These are phyloP conservation scores for Piper longum DNA, from an alignment of 164 flowering plant species.

Conservation along the genomic window DNA sequence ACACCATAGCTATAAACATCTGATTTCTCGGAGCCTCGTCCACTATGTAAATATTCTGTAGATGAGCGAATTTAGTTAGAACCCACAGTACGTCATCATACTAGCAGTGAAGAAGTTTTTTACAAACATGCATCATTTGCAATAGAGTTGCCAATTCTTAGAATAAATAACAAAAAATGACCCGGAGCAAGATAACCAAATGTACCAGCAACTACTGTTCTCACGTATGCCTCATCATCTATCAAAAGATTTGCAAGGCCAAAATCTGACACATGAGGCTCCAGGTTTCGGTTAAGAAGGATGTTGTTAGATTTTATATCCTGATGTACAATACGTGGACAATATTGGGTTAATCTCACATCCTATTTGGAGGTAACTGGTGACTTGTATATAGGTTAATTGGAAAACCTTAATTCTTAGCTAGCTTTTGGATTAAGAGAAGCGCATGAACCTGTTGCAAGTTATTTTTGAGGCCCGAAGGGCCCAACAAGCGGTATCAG, in stretches of 20 bases:
- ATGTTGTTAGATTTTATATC: conserved; percentile 96
- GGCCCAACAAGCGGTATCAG: too few relatives aligned
- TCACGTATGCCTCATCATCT: conserved; percentile 87
- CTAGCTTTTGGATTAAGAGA: too few relatives aligned
- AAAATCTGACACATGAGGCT: conserved; percentile 89
- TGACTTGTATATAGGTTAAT: too few relatives aligned
- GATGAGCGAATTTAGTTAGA: too few relatives aligned
- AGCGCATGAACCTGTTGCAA: too few relatives aligned
- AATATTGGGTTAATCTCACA: too few relatives aligned
- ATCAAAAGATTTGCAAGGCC: conserved; percentile 93
- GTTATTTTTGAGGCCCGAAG: too few relatives aligned
- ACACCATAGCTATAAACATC: conserved; percentile 98
- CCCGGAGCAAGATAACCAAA: conserved; percentile 97
- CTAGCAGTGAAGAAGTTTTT: background rate
- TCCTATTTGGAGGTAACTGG: too few relatives aligned
- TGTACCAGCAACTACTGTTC: conserved; percentile 95
- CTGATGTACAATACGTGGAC: conserved; percentile 69
- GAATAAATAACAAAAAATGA: conserved; percentile 6
- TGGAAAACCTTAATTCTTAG: too few relatives aligned
- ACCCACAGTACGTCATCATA: background rate
- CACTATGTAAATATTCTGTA: conserved; percentile 85
- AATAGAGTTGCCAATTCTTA: background rate
- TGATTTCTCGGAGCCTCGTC: conserved; percentile 82
- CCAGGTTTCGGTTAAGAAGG: conserved; percentile 78
- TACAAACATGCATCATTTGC: background rate